Conservation (phyloP, 495 filamentous ascomycete genomes). For the Neurospora sp. region DNA sequence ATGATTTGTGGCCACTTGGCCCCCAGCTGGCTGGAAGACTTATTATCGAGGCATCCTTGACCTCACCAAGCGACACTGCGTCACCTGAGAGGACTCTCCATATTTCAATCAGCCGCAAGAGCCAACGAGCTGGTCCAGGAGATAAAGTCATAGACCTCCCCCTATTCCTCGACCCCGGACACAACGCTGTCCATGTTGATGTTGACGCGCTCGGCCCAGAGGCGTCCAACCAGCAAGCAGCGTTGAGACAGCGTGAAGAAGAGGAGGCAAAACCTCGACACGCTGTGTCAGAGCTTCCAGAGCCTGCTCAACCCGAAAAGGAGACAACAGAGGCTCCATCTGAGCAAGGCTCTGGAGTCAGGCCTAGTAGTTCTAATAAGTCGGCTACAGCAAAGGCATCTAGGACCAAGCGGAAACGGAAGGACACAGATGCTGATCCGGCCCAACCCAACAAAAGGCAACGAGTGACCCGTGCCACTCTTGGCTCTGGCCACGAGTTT, state of each 20-base stretch:
- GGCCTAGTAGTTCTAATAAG: neutral
- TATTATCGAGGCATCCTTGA: neutral
- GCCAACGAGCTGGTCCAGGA: neutral
- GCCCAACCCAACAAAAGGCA: neutral
- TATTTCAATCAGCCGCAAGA: neutral
- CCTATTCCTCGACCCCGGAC: constrained; percentile 4
- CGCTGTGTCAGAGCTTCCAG: neutral
- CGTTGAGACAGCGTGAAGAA: neutral
- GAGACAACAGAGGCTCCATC: neutral
- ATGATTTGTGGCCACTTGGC: constrained; percentile 1
- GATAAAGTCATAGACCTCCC: neutral
- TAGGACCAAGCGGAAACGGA: neutral
- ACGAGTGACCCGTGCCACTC: neutral
- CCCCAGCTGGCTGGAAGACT: neutral
- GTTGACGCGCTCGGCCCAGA: neutral
- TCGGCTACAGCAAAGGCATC: neutral
- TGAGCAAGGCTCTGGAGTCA: neutral
- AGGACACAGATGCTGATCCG: neutral
- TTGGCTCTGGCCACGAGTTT: neutral
- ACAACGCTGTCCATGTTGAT: constrained; percentile 5
- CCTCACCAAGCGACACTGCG: neutral
- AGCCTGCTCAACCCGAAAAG: neutral
- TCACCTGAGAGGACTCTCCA: neutral
- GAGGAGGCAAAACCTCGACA: neutral
- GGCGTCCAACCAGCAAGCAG: neutral